phyloP scores from a whole-genome alignment of 2,329 filamentous ascomycete genomes.

The Claviceps sp. region DNA sequence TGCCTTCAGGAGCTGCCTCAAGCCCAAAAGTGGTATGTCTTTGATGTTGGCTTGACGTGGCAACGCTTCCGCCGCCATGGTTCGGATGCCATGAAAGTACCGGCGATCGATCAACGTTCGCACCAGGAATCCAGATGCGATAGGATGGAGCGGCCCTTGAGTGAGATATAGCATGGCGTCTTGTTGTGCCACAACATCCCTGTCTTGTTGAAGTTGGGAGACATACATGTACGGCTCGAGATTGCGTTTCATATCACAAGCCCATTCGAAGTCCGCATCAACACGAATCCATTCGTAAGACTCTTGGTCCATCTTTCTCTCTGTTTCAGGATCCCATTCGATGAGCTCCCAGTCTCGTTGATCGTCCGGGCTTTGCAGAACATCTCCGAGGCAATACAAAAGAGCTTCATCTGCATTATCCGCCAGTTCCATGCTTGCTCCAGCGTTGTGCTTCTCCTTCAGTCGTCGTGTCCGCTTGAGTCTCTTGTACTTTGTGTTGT shows the following conservation, averaged over 20 bases:
- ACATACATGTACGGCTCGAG: conserved; percentile 97
- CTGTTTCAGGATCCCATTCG: conserved; percentile 83
- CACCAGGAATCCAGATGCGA: conserved; percentile 79
- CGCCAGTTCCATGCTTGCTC: conserved; percentile 45
- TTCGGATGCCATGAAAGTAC: conserved; percentile 88
- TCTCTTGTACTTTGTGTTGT: conserved; percentile 98
- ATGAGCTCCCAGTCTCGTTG: conserved; percentile 69
- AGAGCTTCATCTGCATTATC: conserved; percentile 64
- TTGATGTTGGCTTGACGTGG: conserved; percentile 59
- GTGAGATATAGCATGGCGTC: conserved; percentile 65
- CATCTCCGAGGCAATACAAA: conserved; percentile 84
- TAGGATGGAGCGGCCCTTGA: conserved; percentile 52
- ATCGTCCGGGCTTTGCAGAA: conserved; percentile 72
- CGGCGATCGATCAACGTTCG: conserved; percentile 81
- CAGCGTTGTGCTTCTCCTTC: conserved; percentile 53
- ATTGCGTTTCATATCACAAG: conserved; percentile 66
- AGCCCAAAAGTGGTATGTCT: conserved; percentile 58
- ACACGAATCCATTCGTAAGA: conserved; percentile 98
- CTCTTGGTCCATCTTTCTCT: conserved; percentile 84
- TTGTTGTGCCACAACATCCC: conserved; percentile 83
- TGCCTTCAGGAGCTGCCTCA: conserved; percentile 71
- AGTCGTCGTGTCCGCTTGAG: conserved; percentile 77
- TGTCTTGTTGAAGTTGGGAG: conserved; percentile 91
- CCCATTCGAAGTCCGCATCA: conserved; percentile 97
- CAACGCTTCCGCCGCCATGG: conserved; percentile 68